Conservation (phyloP, 495 filamentous ascomycete genomes). For the Aspergillus campestris region DNA sequence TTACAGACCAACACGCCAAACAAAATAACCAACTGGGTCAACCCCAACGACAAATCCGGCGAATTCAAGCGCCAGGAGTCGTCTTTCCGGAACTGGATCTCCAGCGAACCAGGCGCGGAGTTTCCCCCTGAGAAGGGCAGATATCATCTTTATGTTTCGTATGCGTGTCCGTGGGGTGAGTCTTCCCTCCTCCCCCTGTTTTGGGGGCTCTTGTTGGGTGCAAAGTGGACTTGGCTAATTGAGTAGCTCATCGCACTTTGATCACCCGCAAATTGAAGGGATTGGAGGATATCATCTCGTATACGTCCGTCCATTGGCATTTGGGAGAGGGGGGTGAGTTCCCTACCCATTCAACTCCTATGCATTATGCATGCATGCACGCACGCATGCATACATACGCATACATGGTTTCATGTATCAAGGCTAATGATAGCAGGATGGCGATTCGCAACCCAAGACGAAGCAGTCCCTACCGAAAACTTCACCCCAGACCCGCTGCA, state of each 20-base stretch:
- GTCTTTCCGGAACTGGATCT: slow-evolving; percentile 65
- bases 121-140: slow-evolving; percentile 60
- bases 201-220: not conserved
- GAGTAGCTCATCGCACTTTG: slow-evolving; percentile 53
- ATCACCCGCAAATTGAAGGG: slow-evolving; percentile 62
- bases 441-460: slow-evolving; percentile 63
- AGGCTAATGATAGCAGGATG: slow-evolving; percentile 46
- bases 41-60: slow-evolving; percentile 62
- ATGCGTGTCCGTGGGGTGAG: slow-evolving; percentile 65
- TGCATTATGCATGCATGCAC: no score
- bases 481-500: slow-evolving; percentile 45
- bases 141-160: slow-evolving; percentile 67
- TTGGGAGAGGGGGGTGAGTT: slow-evolving; percentile 51
- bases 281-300: slow-evolving; percentile 56
- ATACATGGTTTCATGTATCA: not conserved
- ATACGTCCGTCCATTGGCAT: slow-evolving; percentile 62
- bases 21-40: slow-evolving; percentile 77
- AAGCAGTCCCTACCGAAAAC: slow-evolving; percentile 52
- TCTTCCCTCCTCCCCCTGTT: not conserved
- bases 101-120: slow-evolving; percentile 49
- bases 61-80: slow-evolving; percentile 81
- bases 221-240: not conserved
- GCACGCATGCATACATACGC: not conserved
- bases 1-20: slow-evolving; percentile 23
- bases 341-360: no score